Evolutionary conservation across 1,284 basidiomycete genomes (phyloP).

Genomic region (Apiotrichum laibachii): DNA sequence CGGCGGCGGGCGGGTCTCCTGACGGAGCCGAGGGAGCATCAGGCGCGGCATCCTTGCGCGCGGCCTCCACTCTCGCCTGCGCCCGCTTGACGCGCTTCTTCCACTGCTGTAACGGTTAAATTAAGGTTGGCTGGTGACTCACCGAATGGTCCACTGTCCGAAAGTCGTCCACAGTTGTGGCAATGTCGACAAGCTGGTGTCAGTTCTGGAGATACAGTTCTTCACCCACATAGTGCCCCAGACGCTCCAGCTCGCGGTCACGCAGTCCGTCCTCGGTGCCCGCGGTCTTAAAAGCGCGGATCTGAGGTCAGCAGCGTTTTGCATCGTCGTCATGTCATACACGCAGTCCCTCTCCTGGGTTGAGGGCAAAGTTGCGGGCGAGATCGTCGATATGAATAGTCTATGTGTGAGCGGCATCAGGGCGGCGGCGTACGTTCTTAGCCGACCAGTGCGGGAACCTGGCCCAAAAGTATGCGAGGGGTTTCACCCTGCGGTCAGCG

Average conservation of each 20-base stretch:
- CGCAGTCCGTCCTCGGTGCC: conserved; percentile 60
- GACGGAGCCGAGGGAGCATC: background rate
- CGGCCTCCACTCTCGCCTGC: background rate
- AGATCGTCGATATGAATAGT: conserved; percentile 87
- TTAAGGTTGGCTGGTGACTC: conserved; percentile 7
- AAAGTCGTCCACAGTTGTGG: conserved; percentile 38
- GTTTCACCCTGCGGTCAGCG: conserved; percentile 61
- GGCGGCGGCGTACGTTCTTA: conserved; percentile 22
- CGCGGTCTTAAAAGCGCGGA: conserved; percentile 73
- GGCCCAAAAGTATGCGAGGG: conserved; percentile 82
- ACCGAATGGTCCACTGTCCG: conserved; percentile 39
- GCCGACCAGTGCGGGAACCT: conserved; percentile 71
- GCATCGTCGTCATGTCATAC: conserved; percentile 21
- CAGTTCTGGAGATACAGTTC: background rate
- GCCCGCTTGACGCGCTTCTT: conserved; percentile 13
- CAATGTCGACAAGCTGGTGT: conserved; percentile 32
- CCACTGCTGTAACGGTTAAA: conserved; percentile 20
- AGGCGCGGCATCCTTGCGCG: background rate
- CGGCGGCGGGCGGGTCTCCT: background rate
- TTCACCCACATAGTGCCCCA: conserved; percentile 59
- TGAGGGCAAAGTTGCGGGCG: conserved; percentile 81
- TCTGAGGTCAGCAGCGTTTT: conserved; percentile 44
- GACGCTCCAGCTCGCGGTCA: conserved; percentile 66
- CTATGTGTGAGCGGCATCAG: conserved; percentile 13
- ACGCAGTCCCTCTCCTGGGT: conserved; percentile 76